Percentiles rank a stretch among this genome's conserved stretches.
Evolutionary conservation across 2,329 filamentous ascomycete genomes (phyloP).

Genomic region (Fusarium fracticaudum): DNA sequence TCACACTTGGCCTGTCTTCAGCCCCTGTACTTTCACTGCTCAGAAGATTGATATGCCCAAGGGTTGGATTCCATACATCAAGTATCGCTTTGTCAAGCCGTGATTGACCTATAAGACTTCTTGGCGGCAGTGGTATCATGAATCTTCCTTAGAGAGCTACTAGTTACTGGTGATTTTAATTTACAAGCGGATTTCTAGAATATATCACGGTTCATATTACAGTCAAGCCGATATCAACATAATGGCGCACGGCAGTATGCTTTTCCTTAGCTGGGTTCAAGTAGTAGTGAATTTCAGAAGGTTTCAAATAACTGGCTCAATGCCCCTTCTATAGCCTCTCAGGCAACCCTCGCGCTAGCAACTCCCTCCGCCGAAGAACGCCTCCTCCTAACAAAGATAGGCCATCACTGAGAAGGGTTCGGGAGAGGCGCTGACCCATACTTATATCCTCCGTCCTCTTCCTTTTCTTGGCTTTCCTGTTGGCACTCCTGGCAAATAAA

Average conservation of each 20-base stretch:
- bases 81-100: slow-evolving; percentile 25
- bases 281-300: background rate
- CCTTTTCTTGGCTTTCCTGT: fast-evolving
- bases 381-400: background rate
- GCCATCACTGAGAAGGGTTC: background rate
- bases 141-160: background rate
- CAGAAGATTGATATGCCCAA: slow-evolving; percentile 17
- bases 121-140: too few relatives aligned
- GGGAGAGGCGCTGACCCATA: background rate
- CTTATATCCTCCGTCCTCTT: background rate
- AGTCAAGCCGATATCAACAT: background rate
- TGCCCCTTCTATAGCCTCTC: background rate
- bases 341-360: background rate
- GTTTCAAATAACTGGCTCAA: background rate
- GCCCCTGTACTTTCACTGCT: slow-evolving; percentile 12
- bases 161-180: background rate
- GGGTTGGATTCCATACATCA: slow-evolving; percentile 28
- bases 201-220: background rate
- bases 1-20: slow-evolving; percentile 22
- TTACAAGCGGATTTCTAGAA: background rate
- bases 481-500: background rate
- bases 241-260: background rate
- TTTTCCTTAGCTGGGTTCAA: background rate
- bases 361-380: background rate
- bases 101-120: background rate